A percentile compares a stretch with the other conserved stretches of the same genome.
These are phyloP conservation scores for Picea glauca DNA, from an alignment of 75 land plant species.

Conservation along the genomic window DNA sequence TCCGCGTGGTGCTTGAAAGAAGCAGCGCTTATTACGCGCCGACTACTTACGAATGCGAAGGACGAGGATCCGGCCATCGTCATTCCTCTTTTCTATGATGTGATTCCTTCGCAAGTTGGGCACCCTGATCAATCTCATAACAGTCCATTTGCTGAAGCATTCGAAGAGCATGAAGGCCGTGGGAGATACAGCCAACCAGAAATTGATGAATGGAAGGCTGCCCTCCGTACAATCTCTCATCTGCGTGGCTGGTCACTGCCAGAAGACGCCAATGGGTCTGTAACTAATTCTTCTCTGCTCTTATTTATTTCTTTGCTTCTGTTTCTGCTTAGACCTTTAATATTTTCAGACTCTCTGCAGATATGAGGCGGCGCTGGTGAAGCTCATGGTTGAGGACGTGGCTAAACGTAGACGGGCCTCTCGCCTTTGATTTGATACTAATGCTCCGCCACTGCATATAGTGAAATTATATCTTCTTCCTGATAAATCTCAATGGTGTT, in stretches of 20 bases:
- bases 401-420: too few species aligned
- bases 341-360: too few species aligned
- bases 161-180: background rate
- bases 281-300: too few species aligned
- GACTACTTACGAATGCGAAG: too few species aligned
- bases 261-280: background rate
- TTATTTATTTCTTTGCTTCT: too few species aligned
- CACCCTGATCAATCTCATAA: background rate
- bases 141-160: background rate
- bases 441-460: too few species aligned
- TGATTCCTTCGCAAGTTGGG: background rate
- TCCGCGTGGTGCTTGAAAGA: slow-evolving; percentile 5
- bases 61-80: background rate
- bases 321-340: too few species aligned
- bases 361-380: too few species aligned
- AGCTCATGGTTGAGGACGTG: too few species aligned
- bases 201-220: background rate
- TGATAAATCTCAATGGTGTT: too few species aligned
- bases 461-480: too few species aligned
- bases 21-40: background rate
- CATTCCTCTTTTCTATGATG: background rate
- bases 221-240: background rate
- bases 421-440: too few species aligned
- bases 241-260: background rate
- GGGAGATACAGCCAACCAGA: background rate